phyloP scores from a whole-genome alignment of 176 grass and related monocot genomes.

The Oryza meyeriana region DNA sequence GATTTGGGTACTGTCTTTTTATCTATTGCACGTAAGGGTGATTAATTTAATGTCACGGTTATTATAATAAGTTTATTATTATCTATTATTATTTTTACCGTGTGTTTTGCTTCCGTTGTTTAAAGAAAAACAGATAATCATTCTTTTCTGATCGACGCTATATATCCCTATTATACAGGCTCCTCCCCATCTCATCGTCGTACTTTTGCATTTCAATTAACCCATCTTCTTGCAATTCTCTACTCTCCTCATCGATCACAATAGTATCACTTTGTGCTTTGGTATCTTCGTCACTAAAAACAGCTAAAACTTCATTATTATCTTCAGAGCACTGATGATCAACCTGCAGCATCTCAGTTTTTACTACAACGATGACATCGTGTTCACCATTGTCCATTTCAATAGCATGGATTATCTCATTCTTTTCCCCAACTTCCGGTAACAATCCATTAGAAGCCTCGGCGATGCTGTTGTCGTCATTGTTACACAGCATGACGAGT shows the following conservation, averaged over 20 bases:
- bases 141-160: too few species aligned
- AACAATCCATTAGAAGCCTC: not conserved
- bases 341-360: not conserved
- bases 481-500: too few species aligned
- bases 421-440: not conserved
- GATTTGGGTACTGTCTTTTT: too few species aligned
- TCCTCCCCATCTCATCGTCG: not conserved
- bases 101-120: too few species aligned
- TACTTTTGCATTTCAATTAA: not conserved
- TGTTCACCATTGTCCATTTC: not conserved
- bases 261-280: not conserved
- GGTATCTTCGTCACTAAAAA: not conserved
- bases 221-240: not conserved
- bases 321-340: not conserved
- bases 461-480: too few species aligned
- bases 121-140: too few species aligned
- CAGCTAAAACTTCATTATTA: not conserved
- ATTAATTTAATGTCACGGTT: too few species aligned
- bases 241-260: not conserved
- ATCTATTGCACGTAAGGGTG: too few species aligned
- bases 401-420: not conserved
- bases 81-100: too few species aligned
- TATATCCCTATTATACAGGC: too few species aligned
- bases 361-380: not conserved
- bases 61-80: too few species aligned